Conservation (phyloP, 2,329 filamentous ascomycete species). For the Fusarium sp. region DNA sequence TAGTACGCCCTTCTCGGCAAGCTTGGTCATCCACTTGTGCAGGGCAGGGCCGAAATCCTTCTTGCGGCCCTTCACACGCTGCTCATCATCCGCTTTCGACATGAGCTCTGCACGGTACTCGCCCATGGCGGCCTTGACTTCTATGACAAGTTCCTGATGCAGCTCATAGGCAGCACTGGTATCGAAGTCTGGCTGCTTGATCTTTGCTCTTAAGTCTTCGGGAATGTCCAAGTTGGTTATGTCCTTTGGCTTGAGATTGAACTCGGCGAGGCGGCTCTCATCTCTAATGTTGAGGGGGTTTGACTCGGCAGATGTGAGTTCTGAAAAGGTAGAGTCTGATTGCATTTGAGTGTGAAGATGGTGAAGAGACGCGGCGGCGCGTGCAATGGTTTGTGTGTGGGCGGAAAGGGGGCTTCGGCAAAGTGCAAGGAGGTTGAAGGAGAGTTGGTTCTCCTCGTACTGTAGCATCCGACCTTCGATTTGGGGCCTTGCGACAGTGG, state of each 20-base stretch:
- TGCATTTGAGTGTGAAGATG: constrained; percentile 50
- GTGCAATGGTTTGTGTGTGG: constrained; percentile 59
- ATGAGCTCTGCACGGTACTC: constrained; percentile 62
- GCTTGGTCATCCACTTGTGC: constrained; percentile 73
- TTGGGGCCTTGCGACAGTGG: constrained; percentile 69
- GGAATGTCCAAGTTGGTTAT: constrained; percentile 38
- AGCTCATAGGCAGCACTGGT: constrained; percentile 47
- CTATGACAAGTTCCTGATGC: constrained; percentile 51
- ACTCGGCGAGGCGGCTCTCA: constrained; percentile 43
- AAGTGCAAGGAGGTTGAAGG: constrained; percentile 83
- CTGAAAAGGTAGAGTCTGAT: constrained; percentile 28
- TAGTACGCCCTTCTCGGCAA: constrained; percentile 75
- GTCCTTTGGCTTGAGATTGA: constrained; percentile 42
- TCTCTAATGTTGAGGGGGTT: constrained; percentile 37
- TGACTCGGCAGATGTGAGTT: constrained; percentile 36
- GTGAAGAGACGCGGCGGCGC: constrained; percentile 53
- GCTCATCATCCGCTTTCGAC: constrained; percentile 58
- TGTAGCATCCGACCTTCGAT: constrained; percentile 75
- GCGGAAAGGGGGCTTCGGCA: constrained; percentile 71
- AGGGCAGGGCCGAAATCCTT: constrained; percentile 78
- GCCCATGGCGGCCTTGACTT: constrained; percentile 55
- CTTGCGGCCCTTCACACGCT: constrained; percentile 64
- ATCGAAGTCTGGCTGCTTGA: constrained; percentile 16
- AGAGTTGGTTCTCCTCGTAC: constrained; percentile 71
- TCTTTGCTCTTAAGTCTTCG: constrained; percentile 16